Evolutionary conservation across 176 grass and related monocot species (phyloP).

Genomic region (Ampelocalamus luodianensis): DNA sequence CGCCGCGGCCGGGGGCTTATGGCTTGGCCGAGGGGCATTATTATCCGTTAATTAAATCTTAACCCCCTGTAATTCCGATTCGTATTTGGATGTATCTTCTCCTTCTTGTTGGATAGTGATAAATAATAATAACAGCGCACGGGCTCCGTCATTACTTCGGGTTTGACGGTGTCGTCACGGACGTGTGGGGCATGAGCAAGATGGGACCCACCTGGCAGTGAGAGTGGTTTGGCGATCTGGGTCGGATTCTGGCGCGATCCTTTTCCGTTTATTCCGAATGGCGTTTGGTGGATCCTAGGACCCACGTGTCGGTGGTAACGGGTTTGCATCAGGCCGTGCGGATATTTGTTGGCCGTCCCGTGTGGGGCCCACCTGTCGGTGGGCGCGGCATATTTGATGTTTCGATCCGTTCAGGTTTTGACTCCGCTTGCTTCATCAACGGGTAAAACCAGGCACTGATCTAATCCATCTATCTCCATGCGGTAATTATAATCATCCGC

Average conservation of each 20-base stretch:
- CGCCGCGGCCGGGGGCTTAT: not conserved
- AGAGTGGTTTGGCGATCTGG: too few species aligned
- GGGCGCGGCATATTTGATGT: not conserved
- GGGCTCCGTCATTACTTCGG: too few species aligned
- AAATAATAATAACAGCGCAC: too few species aligned
- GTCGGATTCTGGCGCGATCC: not conserved
- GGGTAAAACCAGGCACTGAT: too few species aligned
- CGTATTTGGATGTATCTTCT: not conserved
- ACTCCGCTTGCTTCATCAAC: too few species aligned
- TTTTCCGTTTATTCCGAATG: not conserved
- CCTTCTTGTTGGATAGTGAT: too few species aligned
- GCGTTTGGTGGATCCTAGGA: not conserved
- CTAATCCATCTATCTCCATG: not conserved
- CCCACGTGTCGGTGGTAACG: constrained; percentile 3
- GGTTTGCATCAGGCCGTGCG: not conserved
- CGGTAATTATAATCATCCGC: too few species aligned
- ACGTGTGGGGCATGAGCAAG: not conserved
- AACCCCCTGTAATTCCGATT: not conserved
- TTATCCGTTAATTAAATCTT: not conserved
- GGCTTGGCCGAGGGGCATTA: constrained; percentile 1
- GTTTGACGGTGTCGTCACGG: fast-evolving
- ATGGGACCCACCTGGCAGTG: not conserved
- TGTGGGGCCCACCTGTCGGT: constrained; percentile 6
- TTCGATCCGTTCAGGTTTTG: not conserved
- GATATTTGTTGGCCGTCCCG: not conserved